Conservation (phyloP, 2,329 filamentous ascomycete species). For the Talaromyces sp. region DNA sequence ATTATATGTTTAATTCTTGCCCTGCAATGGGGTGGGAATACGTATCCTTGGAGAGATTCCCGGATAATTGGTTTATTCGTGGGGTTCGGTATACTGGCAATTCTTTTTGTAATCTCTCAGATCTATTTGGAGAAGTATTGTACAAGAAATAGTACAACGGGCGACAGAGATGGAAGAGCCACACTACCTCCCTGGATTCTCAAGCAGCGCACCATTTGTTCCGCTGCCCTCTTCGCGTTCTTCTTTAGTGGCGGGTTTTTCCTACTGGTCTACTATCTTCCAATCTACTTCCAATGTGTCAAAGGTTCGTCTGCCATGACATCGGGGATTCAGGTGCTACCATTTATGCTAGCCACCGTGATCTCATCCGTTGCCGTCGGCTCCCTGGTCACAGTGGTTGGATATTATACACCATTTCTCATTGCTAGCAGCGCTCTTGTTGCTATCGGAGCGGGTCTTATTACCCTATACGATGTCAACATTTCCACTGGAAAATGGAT, state of each 20-base stretch:
- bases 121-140: constrained; percentile 36
- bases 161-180: background rate
- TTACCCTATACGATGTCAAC: constrained; percentile 21
- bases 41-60: constrained; percentile 34
- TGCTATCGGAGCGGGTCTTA: constrained; percentile 21
- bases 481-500: constrained; percentile 26
- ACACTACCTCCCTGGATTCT: constrained; percentile 35
- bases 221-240: constrained; percentile 35
- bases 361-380: constrained; percentile 6
- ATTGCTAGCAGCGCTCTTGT: constrained; percentile 9
- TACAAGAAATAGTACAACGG: constrained; percentile 22
- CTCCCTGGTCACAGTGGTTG: constrained; percentile 2
- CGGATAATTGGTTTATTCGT: constrained; percentile 48
- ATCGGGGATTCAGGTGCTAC: constrained; percentile 44
- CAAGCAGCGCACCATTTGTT: constrained; percentile 35
- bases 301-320: constrained; percentile 30
- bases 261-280: constrained; percentile 45
- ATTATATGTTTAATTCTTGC: constrained; percentile 44
- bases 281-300: constrained; percentile 47
- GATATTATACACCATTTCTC: constrained; percentile 18
- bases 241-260: constrained; percentile 36
- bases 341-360: constrained; percentile 20
- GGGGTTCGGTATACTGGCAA: constrained; percentile 38
- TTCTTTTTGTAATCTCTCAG: constrained; percentile 37
- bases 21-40: constrained; percentile 46